These are phyloP conservation scores for Mycena kentingensis DNA, from an alignment of 768 basidiomycete genomes.

Conservation along the genomic window DNA sequence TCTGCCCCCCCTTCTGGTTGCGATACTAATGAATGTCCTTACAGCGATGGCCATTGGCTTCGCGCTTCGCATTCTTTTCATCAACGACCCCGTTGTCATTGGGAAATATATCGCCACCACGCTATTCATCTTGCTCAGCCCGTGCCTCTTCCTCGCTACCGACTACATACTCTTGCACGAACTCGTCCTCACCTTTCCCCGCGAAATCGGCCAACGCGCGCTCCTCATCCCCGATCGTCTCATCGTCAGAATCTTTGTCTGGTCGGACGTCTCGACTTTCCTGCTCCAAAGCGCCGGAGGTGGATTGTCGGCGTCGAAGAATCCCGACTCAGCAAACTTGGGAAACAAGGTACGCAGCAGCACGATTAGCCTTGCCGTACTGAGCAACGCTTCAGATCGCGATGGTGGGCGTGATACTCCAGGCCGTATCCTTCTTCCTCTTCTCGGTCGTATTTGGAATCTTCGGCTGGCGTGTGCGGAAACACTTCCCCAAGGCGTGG, in stretches of 20 bases:
- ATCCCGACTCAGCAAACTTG: not conserved
- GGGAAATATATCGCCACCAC: not conserved
- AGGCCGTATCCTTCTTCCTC: conserved; percentile 7
- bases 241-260: conserved; percentile 7
- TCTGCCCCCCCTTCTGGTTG: not conserved
- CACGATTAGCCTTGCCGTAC: not conserved
- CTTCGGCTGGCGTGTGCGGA: conserved; percentile 11
- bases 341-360: conserved; percentile 5
- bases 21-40: no score
- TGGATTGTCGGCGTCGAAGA: not conserved
- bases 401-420: conserved; percentile 3
- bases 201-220: not conserved
- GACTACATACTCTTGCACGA: conserved; percentile 1
- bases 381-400: conserved; percentile 6
- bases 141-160: conserved; percentile 3
- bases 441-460: conserved; percentile 3
- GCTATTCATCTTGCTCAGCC: conserved; percentile 3
- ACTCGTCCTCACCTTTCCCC: not conserved
- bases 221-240: conserved; percentile 6
- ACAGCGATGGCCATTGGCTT: conserved; percentile 2
- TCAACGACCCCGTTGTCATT: not conserved
- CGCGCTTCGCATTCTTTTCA: not conserved
- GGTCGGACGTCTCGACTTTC: conserved; percentile 7
- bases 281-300: not conserved
- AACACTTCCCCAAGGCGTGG: conserved; percentile 10